Conservation (phyloP, 2,329 filamentous ascomycete species). For the Pezicula rhizophila region DNA sequence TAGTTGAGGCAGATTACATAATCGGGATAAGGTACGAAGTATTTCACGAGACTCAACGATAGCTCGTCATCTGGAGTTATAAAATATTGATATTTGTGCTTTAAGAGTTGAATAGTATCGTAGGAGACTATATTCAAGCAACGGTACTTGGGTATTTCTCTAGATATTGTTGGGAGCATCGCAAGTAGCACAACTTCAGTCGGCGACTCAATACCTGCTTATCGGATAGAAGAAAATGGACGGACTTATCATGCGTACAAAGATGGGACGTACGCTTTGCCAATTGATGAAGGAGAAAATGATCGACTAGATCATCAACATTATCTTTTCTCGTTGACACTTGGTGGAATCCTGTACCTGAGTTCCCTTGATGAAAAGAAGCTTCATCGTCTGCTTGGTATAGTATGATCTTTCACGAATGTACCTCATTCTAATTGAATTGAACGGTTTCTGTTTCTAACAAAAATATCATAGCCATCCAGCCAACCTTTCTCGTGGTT, state of each 20-base stretch:
- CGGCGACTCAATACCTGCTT: neutral
- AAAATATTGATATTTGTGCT: no score
- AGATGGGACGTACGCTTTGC: neutral
- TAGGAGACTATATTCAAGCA: no score
- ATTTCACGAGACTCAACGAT: no score
- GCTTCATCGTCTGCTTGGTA: neutral
- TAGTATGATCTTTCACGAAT: conserved; percentile 24
- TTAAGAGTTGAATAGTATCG: no score
- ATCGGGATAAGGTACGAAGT: no score
- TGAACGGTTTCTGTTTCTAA: no score
- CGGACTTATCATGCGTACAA: neutral
- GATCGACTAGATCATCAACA: conserved; percentile 1
- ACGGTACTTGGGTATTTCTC: no score
- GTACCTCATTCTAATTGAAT: conserved; percentile 16
- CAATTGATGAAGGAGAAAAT: neutral
- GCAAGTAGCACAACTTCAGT: neutral
- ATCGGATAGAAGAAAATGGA: neutral
- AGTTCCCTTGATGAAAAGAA: neutral
- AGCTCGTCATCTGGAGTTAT: no score
- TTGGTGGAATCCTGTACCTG: neutral
- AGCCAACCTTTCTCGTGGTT: no score
- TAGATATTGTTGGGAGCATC: neutral
- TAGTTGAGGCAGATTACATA: no score
- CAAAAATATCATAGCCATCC: no score
- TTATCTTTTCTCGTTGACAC: neutral